Base-by-base conservation (phyloP, 2,329 filamentous ascomycete species). In the Colletotrichum gloeosporioides region DNA sequence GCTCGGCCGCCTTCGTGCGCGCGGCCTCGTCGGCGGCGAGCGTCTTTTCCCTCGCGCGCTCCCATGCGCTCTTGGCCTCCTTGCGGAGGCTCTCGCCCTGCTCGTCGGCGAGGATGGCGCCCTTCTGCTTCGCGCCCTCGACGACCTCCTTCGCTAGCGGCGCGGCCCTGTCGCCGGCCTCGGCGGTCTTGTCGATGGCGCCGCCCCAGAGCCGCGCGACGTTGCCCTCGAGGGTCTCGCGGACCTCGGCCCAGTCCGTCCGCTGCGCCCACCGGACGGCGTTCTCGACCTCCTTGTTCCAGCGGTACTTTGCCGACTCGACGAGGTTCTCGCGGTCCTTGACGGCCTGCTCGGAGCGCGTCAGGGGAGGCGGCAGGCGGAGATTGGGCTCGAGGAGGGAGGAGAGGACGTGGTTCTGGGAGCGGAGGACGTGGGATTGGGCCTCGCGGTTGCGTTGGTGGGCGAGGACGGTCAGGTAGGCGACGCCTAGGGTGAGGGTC, bases 221-320 rank as follows among this genome's bases (percentile, higher is more conserved):
- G 36, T 84, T 82, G 16, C 85, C 86, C 82, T 93, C 92, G 78
- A 92, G 85, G 3, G 86, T 87, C 78, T 93, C 90, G 70, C 92
- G 89, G 70, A 93, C 88, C 69, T 89, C 88, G 65, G 87, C 85
- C 93, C 93, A 95, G 83, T 94, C 91, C 77, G 90, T 92, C 39
- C 85, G 88, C 84, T 95, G 92, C 73, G 92, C 90, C 89, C 91
- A 93, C 75, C 88, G 88, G 71, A 94, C 93, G 68, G 93, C 89
- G 77, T 88, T 88, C 83, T 93, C 90, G 44, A 96, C 85, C 84
- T 96, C 94, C 67, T 89, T 85, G 83, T 97, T 96, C 95, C 95
- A 96, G 76, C 91, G 88, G 81, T 95, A 93, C 87, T 96, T 96
- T 80, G 93, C 89, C 44, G 91, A 87, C 82, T 96, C 94, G 70